A percentile compares a stretch with the other conserved stretches of the same genome.
phyloP scores from a whole-genome alignment of 208 protist genomes.

The Leishmania major region DNA sequence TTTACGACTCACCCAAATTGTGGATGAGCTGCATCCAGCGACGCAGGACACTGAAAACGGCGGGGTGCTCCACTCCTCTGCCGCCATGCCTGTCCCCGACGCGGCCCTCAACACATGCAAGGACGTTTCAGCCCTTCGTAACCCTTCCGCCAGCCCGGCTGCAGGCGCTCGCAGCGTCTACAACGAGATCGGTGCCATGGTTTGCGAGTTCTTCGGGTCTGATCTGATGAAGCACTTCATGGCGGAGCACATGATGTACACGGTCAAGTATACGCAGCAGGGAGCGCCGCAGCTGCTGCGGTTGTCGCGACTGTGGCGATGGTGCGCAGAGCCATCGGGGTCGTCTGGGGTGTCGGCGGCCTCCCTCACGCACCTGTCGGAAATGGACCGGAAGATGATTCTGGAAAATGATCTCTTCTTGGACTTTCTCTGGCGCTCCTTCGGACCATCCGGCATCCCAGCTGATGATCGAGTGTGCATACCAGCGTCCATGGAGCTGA shows the following conservation, averaged over 20 bases:
- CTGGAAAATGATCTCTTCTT: slow-evolving; percentile 47
- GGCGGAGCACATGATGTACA: slow-evolving; percentile 85
- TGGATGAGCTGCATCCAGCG: slow-evolving; percentile 39
- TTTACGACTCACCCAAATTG: slow-evolving; percentile 26
- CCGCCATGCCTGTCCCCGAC: neutral
- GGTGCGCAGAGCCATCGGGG: slow-evolving; percentile 14
- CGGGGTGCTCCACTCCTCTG: neutral
- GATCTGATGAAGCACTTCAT: slow-evolving; percentile 63
- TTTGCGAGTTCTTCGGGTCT: slow-evolving; percentile 45
- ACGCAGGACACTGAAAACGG: neutral
- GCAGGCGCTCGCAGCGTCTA: slow-evolving; percentile 18
- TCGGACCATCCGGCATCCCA: slow-evolving; percentile 51
- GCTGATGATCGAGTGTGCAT: slow-evolving; percentile 42
- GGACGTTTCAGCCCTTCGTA: slow-evolving; percentile 12
- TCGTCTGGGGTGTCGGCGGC: neutral
- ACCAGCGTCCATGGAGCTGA: slow-evolving; percentile 34
- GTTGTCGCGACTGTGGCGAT: slow-evolving; percentile 57
- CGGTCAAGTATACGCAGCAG: slow-evolving; percentile 62
- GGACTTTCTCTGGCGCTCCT: slow-evolving; percentile 55
- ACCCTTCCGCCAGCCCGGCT: neutral
- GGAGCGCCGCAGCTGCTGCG: slow-evolving; percentile 58
- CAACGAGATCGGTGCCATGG: slow-evolving; percentile 34
- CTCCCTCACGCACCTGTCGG: slow-evolving; percentile 20
- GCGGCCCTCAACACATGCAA: slow-evolving; percentile 4
- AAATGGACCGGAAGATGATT: slow-evolving; percentile 27